phyloP scores from a whole-genome alignment of 768 basidiomycete genomes.

The Phylloporus scabripes region DNA sequence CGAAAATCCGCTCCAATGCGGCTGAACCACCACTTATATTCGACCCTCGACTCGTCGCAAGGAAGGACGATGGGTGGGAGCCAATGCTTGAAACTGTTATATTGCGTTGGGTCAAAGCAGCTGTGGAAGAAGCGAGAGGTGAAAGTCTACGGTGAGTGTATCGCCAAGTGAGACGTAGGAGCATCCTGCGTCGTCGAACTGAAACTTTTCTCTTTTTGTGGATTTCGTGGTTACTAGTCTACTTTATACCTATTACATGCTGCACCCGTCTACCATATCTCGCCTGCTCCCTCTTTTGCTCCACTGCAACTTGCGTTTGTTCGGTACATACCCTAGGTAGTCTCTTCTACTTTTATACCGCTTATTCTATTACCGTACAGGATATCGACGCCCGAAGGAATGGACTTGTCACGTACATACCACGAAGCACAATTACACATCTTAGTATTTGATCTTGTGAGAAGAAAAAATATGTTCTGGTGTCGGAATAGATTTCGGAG shows the following conservation, averaged over 20 bases:
- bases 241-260: conserved; percentile 10
- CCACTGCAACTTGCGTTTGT: background rate
- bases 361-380: conserved; percentile 14
- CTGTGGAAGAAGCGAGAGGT: conserved; percentile 60
- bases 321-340: conserved; percentile 3
- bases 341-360: conserved; percentile 5
- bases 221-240: conserved; percentile 5
- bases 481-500: background rate
- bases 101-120: conserved; percentile 59
- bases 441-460: background rate
- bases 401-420: conserved; percentile 6
- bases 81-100: conserved; percentile 65
- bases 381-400: conserved; percentile 1
- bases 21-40: conserved; percentile 54
- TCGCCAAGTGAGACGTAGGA: background rate
- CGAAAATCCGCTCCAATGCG: conserved; percentile 34
- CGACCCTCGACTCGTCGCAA: conserved; percentile 68
- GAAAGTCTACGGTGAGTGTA: conserved; percentile 23
- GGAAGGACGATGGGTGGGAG: conserved; percentile 76
- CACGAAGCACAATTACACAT: background rate
- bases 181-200: background rate
- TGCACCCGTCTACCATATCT: conserved; percentile 1
- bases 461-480: background rate
- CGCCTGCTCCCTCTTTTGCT: background rate
- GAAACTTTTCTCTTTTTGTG: conserved; percentile 2